phyloP scores from a whole-genome alignment of 2,329 filamentous ascomycete genomes.

The Chalara sp. region DNA sequence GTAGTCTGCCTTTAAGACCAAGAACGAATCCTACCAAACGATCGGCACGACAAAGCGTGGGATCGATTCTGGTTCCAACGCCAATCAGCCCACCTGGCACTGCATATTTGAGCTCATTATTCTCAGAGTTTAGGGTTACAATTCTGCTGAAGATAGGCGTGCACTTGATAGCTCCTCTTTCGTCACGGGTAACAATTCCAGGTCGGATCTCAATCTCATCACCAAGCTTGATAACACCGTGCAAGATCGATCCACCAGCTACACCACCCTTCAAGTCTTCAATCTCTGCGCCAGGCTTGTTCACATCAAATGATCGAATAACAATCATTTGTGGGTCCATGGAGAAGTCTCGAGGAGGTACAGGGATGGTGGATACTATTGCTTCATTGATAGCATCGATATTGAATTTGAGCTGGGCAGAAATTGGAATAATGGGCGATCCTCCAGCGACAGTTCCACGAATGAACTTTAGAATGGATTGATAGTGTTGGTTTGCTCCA shows the following conservation, averaged over 20 bases:
- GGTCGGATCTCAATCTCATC: slow-evolving; percentile 98
- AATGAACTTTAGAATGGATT: slow-evolving; percentile 98
- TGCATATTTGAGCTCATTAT: slow-evolving; percentile 97
- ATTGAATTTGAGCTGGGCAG: slow-evolving; percentile 98
- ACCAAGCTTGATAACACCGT: slow-evolving; percentile 91
- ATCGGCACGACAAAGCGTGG: slow-evolving; percentile 96
- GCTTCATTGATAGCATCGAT: slow-evolving; percentile 97
- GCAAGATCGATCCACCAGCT: slow-evolving; percentile 92
- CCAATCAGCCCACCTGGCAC: slow-evolving; percentile 96
- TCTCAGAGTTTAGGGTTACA: slow-evolving; percentile 91
- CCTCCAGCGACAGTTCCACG: slow-evolving; percentile 94
- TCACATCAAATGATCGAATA: slow-evolving; percentile 98
- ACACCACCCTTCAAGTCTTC: slow-evolving; percentile 98
- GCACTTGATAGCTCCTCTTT: slow-evolving; percentile 89
- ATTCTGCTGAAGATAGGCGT: slow-evolving; percentile 95
- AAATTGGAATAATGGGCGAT: slow-evolving; percentile 91
- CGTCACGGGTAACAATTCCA: slow-evolving; percentile 95
- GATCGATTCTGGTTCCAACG: slow-evolving; percentile 96
- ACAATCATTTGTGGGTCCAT: slow-evolving; percentile 97
- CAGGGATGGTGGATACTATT: slow-evolving; percentile 90
- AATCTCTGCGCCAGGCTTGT: slow-evolving; percentile 98
- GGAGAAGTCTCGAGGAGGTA: slow-evolving; percentile 85
- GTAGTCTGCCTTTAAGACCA: slow-evolving; percentile 85
- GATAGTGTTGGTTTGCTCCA: slow-evolving; percentile 85
- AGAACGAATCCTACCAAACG: slow-evolving; percentile 97